Base-by-base conservation (phyloP, 208 protist genomes). In the Novymonas esmeraldas region DNA sequence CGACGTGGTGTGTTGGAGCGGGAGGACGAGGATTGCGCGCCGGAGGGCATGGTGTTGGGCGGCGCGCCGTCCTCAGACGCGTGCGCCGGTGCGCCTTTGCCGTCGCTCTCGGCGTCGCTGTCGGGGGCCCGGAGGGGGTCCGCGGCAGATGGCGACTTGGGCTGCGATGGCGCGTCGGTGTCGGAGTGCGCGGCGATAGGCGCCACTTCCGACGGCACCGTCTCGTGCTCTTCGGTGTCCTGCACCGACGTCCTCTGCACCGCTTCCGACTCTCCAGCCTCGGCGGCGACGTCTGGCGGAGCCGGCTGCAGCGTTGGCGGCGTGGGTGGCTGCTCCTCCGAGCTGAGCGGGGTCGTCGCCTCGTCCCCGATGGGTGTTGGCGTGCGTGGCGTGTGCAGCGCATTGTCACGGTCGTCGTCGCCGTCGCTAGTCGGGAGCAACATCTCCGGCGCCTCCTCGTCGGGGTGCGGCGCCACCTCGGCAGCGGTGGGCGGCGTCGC, bases 1-100 rank as follows among this genome's bases (percentile, higher is more conserved):
- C 73, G 73, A 26, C 78, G 78, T 20, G 68, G 68, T 22, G 73
- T 70, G 46, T 70, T 69, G 26, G 59, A 80, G 2, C 64, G 69
- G 1, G 55, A 54, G 45, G 60, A 71, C 11, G 78, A 78, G 18
- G 52, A 42, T 3, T 3, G 39, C 31, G 22, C n/a, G 24, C 51
- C 55, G 3, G 26, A 33, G 55, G 13, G 38, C 33, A 16, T n/a
- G 10, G 31, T 31, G 13, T n/a, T 20, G 20, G 56, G 22, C 24
- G 16, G 13, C 22, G 39, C 18, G 20, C 24, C 22, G 3, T 24
- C 24, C 24, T 61, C 28, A 2, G 18, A 22, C 26, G 14, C 6
- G 2, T 16, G 36, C 10, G 31, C 34, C 22, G 44, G n/a, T 18
- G 34, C 20, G 34, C 6, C 22, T 7, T 36, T 41, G 34, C 18